phyloP scores from a whole-genome alignment of 306 rosid genomes.

The Boehmeria nivea region DNA sequence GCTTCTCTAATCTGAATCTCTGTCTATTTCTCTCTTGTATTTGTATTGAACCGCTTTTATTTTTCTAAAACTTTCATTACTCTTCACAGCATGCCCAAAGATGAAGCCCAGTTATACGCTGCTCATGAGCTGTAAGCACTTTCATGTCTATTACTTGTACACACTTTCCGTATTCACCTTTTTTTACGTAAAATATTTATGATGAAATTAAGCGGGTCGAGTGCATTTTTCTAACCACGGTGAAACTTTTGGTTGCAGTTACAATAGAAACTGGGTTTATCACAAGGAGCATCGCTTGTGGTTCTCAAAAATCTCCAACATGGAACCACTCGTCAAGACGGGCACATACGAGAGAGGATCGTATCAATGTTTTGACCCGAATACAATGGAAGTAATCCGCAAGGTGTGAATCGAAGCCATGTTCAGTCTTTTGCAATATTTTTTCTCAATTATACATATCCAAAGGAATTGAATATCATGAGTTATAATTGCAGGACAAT shows the following conservation, averaged over 20 bases:
- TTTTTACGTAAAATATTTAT: not conserved
- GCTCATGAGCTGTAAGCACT: constrained; percentile 82
- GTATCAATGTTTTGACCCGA: constrained; percentile 84
- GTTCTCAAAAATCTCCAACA: constrained; percentile 61
- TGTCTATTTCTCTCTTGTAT: not conserved
- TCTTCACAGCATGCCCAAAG: constrained; percentile 89
- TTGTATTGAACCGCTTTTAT: too few relatives aligned
- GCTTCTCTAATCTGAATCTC: constrained; percentile 14
- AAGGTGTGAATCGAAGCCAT: constrained; percentile 51
- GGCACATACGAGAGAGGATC: constrained; percentile 77
- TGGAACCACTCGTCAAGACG: constrained; percentile 82
- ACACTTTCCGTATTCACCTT: not conserved
- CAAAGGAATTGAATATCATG: too few relatives aligned
- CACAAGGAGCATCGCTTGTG: constrained; percentile 80
- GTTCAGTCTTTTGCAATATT: not conserved
- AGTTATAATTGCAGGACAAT: constrained; percentile 64
- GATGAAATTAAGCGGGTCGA: not conserved
- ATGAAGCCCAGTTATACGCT: constrained; percentile 86
- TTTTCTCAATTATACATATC: not conserved
- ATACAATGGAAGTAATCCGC: constrained; percentile 63
- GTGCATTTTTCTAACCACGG: not conserved
- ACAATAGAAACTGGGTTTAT: constrained; percentile 82
- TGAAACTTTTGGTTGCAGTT: constrained; percentile 33
- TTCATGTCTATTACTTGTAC: not conserved
- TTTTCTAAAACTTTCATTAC: constrained; percentile 5